Evolutionary conservation across 495 filamentous ascomycete genomes (phyloP).

Genomic region (Penicillium mononematosum): DNA sequence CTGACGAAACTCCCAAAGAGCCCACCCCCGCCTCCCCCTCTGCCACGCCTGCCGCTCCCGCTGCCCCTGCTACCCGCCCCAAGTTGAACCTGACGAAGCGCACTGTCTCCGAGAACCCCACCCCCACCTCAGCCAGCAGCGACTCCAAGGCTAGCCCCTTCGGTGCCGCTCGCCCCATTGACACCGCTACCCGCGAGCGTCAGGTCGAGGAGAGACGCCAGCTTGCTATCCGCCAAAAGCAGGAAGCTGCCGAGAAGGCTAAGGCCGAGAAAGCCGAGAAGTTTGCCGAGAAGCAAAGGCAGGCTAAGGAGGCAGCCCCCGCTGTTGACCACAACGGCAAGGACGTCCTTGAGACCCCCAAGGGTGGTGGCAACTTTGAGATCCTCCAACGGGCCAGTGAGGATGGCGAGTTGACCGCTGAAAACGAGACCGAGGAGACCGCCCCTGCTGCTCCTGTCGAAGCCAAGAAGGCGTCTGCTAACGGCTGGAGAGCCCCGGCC

Average conservation of each 20-base stretch:
- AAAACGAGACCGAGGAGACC: slow-evolving; percentile 35
- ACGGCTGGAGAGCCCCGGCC: slow-evolving; percentile 42
- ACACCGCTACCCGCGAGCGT: slow-evolving; percentile 81
- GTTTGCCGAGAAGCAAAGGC: slow-evolving; percentile 36
- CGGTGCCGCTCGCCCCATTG: slow-evolving; percentile 84
- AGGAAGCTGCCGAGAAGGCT: slow-evolving; percentile 83
- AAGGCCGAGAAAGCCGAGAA: slow-evolving; percentile 66
- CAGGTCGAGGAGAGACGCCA: slow-evolving; percentile 87
- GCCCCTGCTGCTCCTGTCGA: slow-evolving; percentile 27
- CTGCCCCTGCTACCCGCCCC: slow-evolving; percentile 61
- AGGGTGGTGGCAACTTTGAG: slow-evolving; percentile 50
- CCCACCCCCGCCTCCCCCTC: slow-evolving; percentile 56
- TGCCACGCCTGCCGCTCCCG: slow-evolving; percentile 41
- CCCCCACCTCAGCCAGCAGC: slow-evolving; percentile 42
- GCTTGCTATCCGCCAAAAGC: slow-evolving; percentile 71
- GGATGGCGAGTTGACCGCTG: slow-evolving; percentile 40
- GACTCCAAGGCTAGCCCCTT: slow-evolving; percentile 89
- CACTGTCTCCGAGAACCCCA: slow-evolving; percentile 73
- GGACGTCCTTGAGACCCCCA: slow-evolving; percentile 43
- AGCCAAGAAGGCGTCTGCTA: slow-evolving; percentile 40
- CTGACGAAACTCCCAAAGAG: slow-evolving; percentile 65
- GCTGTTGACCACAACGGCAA: slow-evolving; percentile 47
- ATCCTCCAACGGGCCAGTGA: slow-evolving; percentile 53
- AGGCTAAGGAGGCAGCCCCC: slow-evolving; percentile 54
- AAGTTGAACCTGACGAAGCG: slow-evolving; percentile 83